These are phyloP conservation scores for Colletotrichum trifolii DNA, from an alignment of 2,329 filamentous ascomycete species.

Conservation along the genomic window DNA sequence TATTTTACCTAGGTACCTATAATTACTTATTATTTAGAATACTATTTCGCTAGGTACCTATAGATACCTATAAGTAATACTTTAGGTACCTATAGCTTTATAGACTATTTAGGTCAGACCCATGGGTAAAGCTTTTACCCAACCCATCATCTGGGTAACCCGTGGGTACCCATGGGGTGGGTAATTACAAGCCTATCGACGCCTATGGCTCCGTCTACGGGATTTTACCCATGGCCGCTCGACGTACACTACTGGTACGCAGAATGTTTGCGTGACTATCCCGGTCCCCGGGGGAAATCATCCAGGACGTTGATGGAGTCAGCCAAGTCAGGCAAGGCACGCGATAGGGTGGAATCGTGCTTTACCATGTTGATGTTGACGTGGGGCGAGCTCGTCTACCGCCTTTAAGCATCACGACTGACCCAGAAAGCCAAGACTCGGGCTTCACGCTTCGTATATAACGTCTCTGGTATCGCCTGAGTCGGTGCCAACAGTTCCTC, in stretches of 20 bases:
- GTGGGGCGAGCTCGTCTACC: not conserved
- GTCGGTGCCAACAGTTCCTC: not conserved
- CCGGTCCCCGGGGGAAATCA: slow-evolving; percentile 11
- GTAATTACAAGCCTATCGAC: too few relatives aligned
- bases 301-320: slow-evolving; percentile 7
- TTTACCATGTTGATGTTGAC: not conserved
- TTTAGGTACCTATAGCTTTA: too few relatives aligned
- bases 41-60: too few relatives aligned
- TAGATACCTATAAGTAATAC: too few relatives aligned
- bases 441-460: slow-evolving; percentile 16
- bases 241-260: not conserved
- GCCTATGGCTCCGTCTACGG: slow-evolving; percentile 1
- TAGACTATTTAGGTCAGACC: too few relatives aligned
- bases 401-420: not conserved
- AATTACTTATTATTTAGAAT: too few relatives aligned
- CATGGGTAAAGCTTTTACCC: too few relatives aligned
- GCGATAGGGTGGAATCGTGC: not conserved
- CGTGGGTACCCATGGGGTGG: too few relatives aligned
- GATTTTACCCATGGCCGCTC: not conserved
- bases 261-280: not conserved
- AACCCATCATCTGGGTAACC: too few relatives aligned
- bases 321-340: not conserved
- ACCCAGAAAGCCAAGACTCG: not conserved
- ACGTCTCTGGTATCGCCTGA: not conserved
- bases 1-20: too few relatives aligned